phyloP scores from a whole-genome alignment of 169 alveolate species.

The Neospora caninum region DNA sequence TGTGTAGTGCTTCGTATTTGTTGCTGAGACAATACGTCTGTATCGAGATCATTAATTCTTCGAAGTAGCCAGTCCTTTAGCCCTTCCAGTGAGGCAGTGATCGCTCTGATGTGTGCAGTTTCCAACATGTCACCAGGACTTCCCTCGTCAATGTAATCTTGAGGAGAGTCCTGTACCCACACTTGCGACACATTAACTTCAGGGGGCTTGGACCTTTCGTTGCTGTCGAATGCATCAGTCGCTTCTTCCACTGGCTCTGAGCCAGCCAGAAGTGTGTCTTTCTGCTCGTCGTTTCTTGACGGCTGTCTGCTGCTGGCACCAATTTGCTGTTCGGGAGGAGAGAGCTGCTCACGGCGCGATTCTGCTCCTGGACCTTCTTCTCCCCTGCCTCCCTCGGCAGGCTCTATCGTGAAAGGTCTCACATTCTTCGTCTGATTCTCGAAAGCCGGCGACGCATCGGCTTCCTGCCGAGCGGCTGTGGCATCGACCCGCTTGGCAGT shows the following conservation, averaged over 20 bases:
- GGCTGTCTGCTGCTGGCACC: background rate
- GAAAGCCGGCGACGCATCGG: too few relatives aligned
- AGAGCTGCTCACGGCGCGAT: too few relatives aligned
- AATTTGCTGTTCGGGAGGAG: background rate
- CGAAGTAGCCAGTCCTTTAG: background rate
- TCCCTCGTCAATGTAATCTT: background rate
- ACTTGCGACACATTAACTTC: constrained; percentile 4
- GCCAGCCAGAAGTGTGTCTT: background rate
- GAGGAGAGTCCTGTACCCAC: constrained; percentile 40
- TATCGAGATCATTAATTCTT: background rate
- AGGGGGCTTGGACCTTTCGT: background rate
- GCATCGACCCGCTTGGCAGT: background rate
- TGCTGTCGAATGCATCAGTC: background rate
- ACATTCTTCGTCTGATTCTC: too few relatives aligned
- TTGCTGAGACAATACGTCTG: background rate
- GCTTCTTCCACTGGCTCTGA: background rate
- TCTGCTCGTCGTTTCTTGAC: background rate
- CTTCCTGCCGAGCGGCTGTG: background rate
- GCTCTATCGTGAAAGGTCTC: too few relatives aligned
- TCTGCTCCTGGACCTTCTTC: too few relatives aligned
- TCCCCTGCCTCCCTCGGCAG: too few relatives aligned
- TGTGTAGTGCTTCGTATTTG: background rate
- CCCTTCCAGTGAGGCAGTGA: background rate
- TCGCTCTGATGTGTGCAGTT: background rate
- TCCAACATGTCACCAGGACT: background rate